phyloP scores from a whole-genome alignment of 768 basidiomycete genomes.

The Russula earlei region DNA sequence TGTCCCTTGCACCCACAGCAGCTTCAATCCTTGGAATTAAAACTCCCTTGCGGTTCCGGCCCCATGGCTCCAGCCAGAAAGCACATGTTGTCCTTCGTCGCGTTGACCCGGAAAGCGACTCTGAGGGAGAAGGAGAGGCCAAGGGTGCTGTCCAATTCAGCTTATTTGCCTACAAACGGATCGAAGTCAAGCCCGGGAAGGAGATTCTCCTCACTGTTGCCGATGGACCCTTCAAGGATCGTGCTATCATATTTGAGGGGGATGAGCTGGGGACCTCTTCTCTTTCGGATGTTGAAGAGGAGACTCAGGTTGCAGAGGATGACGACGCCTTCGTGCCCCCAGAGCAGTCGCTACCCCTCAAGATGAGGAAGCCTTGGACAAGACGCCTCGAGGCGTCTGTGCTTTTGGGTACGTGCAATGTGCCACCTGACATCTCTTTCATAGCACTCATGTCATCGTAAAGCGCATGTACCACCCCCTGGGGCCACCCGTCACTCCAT shows the following conservation, averaged over 20 bases:
- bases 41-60: slow-evolving; percentile 52
- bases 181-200: slow-evolving; percentile 62
- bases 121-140: slow-evolving; percentile 34
- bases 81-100: slow-evolving; percentile 60
- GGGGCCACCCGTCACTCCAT: slow-evolving; percentile 29
- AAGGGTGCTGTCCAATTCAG: slow-evolving; percentile 42
- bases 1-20: slow-evolving; percentile 28
- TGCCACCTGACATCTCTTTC: neutral
- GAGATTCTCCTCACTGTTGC: slow-evolving; percentile 55
- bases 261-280: slow-evolving; percentile 28
- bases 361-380: slow-evolving; percentile 55
- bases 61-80: slow-evolving; percentile 57
- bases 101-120: slow-evolving; percentile 41
- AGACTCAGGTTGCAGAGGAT: slow-evolving; percentile 33
- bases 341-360: slow-evolving; percentile 44
- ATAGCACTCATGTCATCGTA: neutral
- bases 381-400: slow-evolving; percentile 33
- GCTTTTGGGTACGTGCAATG: slow-evolving; percentile 1
- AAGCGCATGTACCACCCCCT: neutral
- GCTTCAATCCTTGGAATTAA: slow-evolving; percentile 53
- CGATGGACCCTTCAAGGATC: slow-evolving; percentile 46
- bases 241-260: slow-evolving; percentile 50
- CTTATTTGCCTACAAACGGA: slow-evolving; percentile 58
- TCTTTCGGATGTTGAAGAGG: slow-evolving; percentile 34
- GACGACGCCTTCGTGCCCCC: slow-evolving; percentile 29